Evolutionary conservation across 1,139 yeast genomes (phyloP), one percentile per base, ranked within the genome.

Genomic region (Insectozyma bohioensis): DNA sequence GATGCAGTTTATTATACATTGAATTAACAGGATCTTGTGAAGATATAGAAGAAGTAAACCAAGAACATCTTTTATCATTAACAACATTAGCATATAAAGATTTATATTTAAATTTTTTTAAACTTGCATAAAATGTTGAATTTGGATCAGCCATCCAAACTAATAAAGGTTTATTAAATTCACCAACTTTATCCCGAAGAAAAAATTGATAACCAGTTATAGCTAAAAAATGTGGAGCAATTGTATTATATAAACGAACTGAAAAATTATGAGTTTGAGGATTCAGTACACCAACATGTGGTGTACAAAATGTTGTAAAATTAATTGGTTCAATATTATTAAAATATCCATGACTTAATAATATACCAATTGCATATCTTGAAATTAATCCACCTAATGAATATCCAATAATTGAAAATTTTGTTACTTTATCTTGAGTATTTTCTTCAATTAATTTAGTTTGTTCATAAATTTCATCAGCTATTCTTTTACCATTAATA

Each of bases 311-410:
- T 1, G 92, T 78, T 7, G 84, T 73, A 51, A 82, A 84, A 45
- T 78, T 77, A n/a, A 77, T 51, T 4, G 84, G 79, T 24, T 58
- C 62, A 9, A 69, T 52, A 25, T 47, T 33, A 5, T 73, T 64
- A 49, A 86, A 85, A 40, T 69, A 65, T 2, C 74, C 74, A 31
- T 71, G 69, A 35, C 68, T 65, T 43, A 74, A 63, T 31, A 87
- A 61, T 12, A 84, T 58, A 0, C 96, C 96, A 28, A 85, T 59
- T 5, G 92, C 86, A 53, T 82, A 86, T 20, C 95, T 63, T 2
- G 85, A 68, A 33, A 85, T 80, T 34, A 87, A 61, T 0, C 95
- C 95, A 7, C 95, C 96, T 31, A 87, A 60, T 0, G 95, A 85
- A 54, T 85, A 87, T 2, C 95, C 95, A 11, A 82, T 67, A 10